These are phyloP conservation scores for Syzygium syzygioides DNA, from an alignment of 441 rosid genomes.

Conservation along the genomic window DNA sequence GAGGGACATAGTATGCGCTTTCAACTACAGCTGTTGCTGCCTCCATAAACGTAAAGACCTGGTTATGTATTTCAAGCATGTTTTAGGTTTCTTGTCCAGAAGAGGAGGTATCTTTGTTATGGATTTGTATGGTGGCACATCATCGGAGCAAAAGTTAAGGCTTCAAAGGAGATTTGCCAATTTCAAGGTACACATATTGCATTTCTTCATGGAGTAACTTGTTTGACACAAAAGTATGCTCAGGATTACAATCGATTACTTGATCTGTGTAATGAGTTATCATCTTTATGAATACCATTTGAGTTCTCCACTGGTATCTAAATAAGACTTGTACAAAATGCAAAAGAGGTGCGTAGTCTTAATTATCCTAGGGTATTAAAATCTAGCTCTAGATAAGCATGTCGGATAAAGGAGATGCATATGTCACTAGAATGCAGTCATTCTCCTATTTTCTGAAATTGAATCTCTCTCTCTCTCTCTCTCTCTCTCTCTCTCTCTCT, in stretches of 20 bases:
- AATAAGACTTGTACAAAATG: background rate
- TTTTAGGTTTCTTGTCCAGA: constrained; percentile 46
- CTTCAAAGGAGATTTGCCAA: constrained; percentile 75
- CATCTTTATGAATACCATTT: background rate
- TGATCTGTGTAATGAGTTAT: background rate
- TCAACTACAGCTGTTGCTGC: constrained; percentile 85
- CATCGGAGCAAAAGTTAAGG: constrained; percentile 65
- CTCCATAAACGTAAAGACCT: constrained; percentile 68
- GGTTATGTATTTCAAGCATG: constrained; percentile 71
- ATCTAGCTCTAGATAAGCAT: background rate
- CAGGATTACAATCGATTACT: background rate
- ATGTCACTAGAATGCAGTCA: background rate
- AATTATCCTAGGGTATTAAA: background rate
- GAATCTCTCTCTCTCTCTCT: background rate
- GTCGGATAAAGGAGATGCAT: background rate
- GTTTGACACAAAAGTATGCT: background rate
- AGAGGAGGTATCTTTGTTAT: constrained; percentile 70
- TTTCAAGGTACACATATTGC: constrained; percentile 47
- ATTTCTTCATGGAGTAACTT: background rate
- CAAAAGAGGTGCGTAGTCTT: background rate
- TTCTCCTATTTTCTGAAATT: background rate
- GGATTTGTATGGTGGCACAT: constrained; percentile 86
- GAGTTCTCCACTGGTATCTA: background rate
- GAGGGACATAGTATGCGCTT: constrained; percentile 91
- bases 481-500: background rate